phyloP scores from a whole-genome alignment of 1,139 yeast genomes.

The Pichia sp. region DNA sequence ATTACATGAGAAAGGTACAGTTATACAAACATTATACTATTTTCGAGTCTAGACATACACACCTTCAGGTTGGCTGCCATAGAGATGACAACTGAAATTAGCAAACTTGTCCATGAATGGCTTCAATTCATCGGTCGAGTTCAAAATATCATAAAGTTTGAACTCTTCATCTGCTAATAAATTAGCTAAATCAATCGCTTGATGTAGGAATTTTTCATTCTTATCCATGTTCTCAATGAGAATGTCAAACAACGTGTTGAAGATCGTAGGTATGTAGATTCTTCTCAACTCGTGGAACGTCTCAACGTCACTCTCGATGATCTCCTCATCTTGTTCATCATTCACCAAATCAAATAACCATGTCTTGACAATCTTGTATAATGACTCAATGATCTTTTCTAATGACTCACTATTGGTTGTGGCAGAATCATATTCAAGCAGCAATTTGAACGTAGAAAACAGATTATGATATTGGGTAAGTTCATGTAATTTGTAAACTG shows the following conservation, averaged over 20 bases:
- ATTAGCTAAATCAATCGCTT: conserved; percentile 59
- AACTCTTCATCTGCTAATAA: conserved; percentile 50
- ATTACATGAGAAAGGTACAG: no score
- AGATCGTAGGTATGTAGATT: conserved; percentile 69
- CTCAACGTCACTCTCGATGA: conserved; percentile 19
- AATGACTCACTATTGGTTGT: background rate
- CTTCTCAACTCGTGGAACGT: conserved; percentile 51
- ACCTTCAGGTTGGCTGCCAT: conserved; percentile 33
- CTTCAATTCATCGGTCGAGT: conserved; percentile 53
- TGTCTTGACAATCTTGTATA: conserved; percentile 18
- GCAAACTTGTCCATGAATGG: conserved; percentile 64
- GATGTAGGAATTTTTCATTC: conserved; percentile 34
- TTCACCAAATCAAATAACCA: conserved; percentile 26
- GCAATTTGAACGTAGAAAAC: conserved; percentile 19
- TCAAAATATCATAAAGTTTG: conserved; percentile 52
- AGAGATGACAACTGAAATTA: conserved; percentile 37
- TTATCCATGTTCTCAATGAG: conserved; percentile 37
- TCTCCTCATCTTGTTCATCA: conserved; percentile 19
- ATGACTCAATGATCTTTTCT: conserved; percentile 15
- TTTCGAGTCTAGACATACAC: no score
- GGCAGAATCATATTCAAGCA: conserved; percentile 9
- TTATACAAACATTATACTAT: no score
- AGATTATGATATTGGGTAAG: conserved; percentile 28
- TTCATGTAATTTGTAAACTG: conserved; percentile 23
- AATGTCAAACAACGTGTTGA: conserved; percentile 51